phyloP scores from a whole-genome alignment of 202 grass and related monocot species.

The Digitaria exilis region DNA sequence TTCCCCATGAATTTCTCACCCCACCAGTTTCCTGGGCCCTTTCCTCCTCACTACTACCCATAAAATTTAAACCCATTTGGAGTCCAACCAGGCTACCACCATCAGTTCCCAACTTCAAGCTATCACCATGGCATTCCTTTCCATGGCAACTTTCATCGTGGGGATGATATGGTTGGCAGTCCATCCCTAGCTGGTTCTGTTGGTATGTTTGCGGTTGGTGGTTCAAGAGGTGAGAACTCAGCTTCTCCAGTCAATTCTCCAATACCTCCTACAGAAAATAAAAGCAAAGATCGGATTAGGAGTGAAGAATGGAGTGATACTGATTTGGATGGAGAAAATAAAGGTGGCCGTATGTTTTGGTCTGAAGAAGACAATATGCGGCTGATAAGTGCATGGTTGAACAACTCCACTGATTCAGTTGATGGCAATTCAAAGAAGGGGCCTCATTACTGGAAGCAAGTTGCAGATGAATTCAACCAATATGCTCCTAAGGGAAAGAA shows the following conservation, averaged over 20 bases:
- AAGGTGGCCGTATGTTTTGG: neutral
- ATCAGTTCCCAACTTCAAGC: neutral
- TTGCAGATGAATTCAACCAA: too few relatives aligned
- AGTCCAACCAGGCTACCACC: neutral
- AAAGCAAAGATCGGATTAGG: neutral
- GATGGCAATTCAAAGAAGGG: neutral
- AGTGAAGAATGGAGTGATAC: neutral
- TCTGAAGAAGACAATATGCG: neutral
- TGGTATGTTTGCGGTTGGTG: neutral
- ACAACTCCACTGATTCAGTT: neutral
- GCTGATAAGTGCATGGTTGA: too few relatives aligned
- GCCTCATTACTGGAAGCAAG: neutral
- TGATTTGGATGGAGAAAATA: neutral
- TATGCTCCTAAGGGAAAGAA: too few relatives aligned
- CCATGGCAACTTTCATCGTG: neutral
- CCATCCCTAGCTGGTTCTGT: neutral
- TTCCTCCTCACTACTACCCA: neutral
- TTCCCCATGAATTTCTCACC: neutral
- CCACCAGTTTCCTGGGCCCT: neutral
- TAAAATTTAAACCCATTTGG: neutral
- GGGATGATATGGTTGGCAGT: neutral
- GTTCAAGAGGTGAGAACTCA: neutral
- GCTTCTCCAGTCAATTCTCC: neutral
- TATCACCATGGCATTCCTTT: neutral
- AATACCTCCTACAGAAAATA: neutral